phyloP scores from a whole-genome alignment of 805 yeast species.

The Metschnikowia kunwiensis region DNA sequence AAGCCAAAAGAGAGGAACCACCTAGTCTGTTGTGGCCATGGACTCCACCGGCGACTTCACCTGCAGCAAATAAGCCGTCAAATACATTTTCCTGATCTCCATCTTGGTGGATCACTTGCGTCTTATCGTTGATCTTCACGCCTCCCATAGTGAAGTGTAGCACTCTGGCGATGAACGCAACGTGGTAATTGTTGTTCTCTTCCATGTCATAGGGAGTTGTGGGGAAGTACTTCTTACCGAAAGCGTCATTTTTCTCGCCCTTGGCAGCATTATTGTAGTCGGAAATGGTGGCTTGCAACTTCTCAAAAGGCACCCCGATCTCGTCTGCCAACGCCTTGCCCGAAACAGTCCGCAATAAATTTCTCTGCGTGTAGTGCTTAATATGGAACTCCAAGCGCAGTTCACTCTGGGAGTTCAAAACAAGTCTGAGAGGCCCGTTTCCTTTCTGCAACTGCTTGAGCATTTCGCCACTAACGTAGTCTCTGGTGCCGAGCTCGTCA shows the following conservation, averaged over 20 bases:
- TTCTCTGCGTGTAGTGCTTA: constrained; percentile 54
- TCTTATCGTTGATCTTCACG: constrained; percentile 48
- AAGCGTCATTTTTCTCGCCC: constrained; percentile 38
- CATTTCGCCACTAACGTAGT: constrained; percentile 58
- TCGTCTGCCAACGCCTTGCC: constrained; percentile 45
- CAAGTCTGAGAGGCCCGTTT: constrained; percentile 47
- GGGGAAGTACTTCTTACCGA: constrained; percentile 49
- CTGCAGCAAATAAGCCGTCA: constrained; percentile 41
- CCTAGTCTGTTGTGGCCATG: constrained; percentile 46
- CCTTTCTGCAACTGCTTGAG: constrained; percentile 39
- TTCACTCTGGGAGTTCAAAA: constrained; percentile 48
- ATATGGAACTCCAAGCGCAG: constrained; percentile 47
- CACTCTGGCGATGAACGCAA: constrained; percentile 53
- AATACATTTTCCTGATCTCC: constrained; percentile 26
- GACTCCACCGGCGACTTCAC: constrained; percentile 46
- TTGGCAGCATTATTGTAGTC: constrained; percentile 42
- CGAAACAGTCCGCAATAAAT: constrained; percentile 47
- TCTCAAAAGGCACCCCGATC: constrained; percentile 30
- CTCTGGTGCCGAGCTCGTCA: constrained; percentile 59
- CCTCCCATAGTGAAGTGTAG: constrained; percentile 75
- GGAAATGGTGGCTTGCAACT: constrained; percentile 32
- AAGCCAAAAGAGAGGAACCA: constrained; percentile 43
- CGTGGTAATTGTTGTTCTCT: constrained; percentile 40
- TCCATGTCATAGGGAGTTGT: constrained; percentile 42
- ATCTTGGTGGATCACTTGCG: constrained; percentile 35